These are phyloP conservation scores for Chlamydomonas applanata DNA, from an alignment of 139 green algal species.

Conservation along the genomic window DNA sequence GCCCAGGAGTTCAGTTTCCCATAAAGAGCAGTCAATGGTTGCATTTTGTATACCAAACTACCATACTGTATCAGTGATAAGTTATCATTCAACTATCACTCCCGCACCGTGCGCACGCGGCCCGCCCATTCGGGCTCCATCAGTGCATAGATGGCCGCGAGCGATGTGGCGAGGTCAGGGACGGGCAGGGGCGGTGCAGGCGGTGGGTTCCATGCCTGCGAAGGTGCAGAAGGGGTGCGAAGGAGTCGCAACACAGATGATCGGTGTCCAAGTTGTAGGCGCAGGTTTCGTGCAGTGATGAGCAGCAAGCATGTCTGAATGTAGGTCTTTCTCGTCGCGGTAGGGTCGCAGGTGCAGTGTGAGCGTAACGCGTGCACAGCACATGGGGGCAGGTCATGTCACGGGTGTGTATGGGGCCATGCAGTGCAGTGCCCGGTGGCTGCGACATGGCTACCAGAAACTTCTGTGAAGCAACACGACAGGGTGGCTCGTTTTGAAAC, in stretches of 20 bases:
- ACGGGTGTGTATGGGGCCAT: too few species aligned
- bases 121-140: conserved; percentile 31
- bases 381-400: too few species aligned
- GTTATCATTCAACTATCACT: not conserved
- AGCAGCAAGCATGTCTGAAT: not conserved
- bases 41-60: too few species aligned
- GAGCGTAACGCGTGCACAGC: too few species aligned
- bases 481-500: too few species aligned
- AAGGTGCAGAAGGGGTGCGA: not conserved
- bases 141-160: conserved; percentile 15
- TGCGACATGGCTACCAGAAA: too few species aligned
- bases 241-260: not conserved
- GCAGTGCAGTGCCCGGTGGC: too few species aligned
- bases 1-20: too few species aligned
- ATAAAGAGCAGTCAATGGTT: too few species aligned
- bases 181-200: not conserved
- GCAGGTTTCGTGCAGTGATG: not conserved
- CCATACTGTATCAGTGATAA: not conserved
- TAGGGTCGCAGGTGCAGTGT: too few species aligned
- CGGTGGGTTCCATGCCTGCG: not conserved
- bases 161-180: conserved; percentile 6
- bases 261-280: not conserved
- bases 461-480: too few species aligned
- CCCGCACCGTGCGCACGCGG: conserved; percentile 21
- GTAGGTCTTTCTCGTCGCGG: too few species aligned